A percentile compares a stretch with the other conserved stretches of the same genome.
These are phyloP conservation scores for Ustilago loliicola DNA, from an alignment of 1,284 basidiomycete genomes.

Conservation along the genomic window DNA sequence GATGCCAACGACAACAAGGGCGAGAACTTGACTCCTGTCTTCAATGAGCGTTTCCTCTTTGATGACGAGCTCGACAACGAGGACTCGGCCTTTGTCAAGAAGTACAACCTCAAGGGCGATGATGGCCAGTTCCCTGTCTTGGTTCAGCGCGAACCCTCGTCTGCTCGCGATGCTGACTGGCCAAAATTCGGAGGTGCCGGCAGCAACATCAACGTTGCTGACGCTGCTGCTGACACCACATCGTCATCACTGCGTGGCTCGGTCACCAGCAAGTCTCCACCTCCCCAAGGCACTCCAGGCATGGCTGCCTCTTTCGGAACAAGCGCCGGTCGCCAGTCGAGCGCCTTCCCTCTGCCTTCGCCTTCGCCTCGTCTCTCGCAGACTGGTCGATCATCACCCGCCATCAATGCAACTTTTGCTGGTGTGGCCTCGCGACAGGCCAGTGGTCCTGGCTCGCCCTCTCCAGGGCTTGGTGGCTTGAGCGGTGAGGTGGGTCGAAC, in stretches of 20 bases:
- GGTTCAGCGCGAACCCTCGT: slow-evolving; percentile 65
- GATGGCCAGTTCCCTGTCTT: slow-evolving; percentile 77
- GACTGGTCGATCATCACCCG: slow-evolving; percentile 46
- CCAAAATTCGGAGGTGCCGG: slow-evolving; percentile 83
- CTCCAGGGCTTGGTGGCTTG: slow-evolving; percentile 37
- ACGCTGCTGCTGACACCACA: slow-evolving; percentile 16
- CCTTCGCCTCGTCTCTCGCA: slow-evolving; percentile 48
- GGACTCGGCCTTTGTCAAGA: slow-evolving; percentile 68
- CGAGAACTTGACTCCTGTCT: slow-evolving; percentile 59
- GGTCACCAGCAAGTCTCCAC: slow-evolving; percentile 68
- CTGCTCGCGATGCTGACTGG: slow-evolving; percentile 89
- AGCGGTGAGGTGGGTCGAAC: slow-evolving; percentile 38
- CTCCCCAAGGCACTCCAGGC: slow-evolving; percentile 70
- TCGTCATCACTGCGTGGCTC: slow-evolving; percentile 28
- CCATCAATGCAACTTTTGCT: slow-evolving; percentile 39
- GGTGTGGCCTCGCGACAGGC: slow-evolving; percentile 41
- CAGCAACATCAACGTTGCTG: too few species aligned
- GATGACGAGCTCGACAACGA: slow-evolving; percentile 68
- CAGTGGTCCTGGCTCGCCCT: slow-evolving; percentile 46
- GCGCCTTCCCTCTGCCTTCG: slow-evolving; percentile 43
- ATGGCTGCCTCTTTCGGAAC: slow-evolving; percentile 44
- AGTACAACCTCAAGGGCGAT: slow-evolving; percentile 67
- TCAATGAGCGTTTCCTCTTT: slow-evolving; percentile 68
- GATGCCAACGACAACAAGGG: slow-evolving; percentile 13
- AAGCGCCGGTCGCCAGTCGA: slow-evolving; percentile 37